Conservation (phyloP, 2,329 filamentous ascomycete species). For the Hymenoscyphus repandus region DNA sequence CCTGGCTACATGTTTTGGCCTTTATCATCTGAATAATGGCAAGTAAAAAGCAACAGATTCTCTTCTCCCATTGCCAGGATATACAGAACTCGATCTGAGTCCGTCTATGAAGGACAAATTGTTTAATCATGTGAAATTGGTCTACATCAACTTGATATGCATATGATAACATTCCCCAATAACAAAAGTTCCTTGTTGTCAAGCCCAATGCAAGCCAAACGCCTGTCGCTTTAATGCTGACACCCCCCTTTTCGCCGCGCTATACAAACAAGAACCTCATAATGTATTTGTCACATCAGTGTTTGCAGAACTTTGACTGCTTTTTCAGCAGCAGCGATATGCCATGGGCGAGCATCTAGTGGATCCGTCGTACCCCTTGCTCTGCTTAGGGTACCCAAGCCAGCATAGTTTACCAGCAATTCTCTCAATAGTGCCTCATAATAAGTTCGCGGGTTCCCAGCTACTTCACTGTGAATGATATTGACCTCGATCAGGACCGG, state of each 20-base stretch:
- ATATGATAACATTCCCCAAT: too few species aligned
- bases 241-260: too few species aligned
- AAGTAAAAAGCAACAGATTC: too few species aligned
- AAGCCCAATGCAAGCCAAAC: neutral
- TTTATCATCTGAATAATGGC: too few species aligned
- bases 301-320: conserved; percentile 60
- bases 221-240: neutral
- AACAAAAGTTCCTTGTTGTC: neutral
- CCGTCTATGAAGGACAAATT: too few species aligned
- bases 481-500: conserved; percentile 60
- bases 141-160: too few species aligned
- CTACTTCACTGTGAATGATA: conserved; percentile 48
- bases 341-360: conserved; percentile 67
- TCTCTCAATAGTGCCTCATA: conserved; percentile 65
- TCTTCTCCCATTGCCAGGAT: too few species aligned
- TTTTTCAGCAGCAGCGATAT: conserved; percentile 67
- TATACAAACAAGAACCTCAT: neutral
- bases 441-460: conserved; percentile 28
- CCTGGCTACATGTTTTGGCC: too few species aligned
- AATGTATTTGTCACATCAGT: conserved; percentile 43
- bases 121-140: too few species aligned
- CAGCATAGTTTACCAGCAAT: conserved; percentile 63
- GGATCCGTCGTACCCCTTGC: conserved; percentile 57
- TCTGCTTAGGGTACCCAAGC: conserved; percentile 62
- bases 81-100: too few species aligned